Evolutionary conservation across 768 basidiomycete species (phyloP), one percentile per base, ranked within the genome.

Genomic region (Tephrocybe sp.): DNA sequence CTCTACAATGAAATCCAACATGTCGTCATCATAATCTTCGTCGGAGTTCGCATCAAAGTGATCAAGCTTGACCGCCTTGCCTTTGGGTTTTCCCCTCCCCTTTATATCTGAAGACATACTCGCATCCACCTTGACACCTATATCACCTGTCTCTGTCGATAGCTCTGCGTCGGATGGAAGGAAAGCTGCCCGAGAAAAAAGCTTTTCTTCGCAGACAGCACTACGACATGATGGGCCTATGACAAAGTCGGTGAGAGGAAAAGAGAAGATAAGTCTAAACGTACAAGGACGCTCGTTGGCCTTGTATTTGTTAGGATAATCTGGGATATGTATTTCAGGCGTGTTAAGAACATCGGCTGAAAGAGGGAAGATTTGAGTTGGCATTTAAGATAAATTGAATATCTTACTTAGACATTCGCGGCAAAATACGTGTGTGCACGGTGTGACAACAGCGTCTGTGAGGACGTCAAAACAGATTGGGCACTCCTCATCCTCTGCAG

Each of bases 361-460:
- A 36, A 41, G 17, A 21, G n/a, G 37, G 43, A 32, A 50, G 36
- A 50, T n/a, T 30, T 30, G 21, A 48, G 17, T 14, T 17, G 15
- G 34, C 6, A 12, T 36, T n/a, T 14, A 40, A 18, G 32, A 45
- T 32, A 25, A 23, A 32, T 39, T 24, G 4, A 28, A 14, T 49
- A 21, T 28, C 74, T 53, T 60, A 80, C 79, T 49, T 24, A 86
- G 69, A 59, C 87, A 88, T 33, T 77, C 75, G 6, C 72, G 70
- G 62, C 87, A 88, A 65, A 85, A 88, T 1, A 75, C 64, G 58
- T 88, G 88, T 1, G 64, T 63, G 58, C 88, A 90, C 0, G 72
- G 57, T 0, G 85, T 86, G 34, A 88, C 62, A 17, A 82, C 69
- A 14, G 83, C 70, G 46, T 81, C 73, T 1, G 72, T 76, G 60